These are phyloP conservation scores for Hemileccinum rubropunctum DNA, from an alignment of 768 basidiomycete genomes.

Conservation along the genomic window DNA sequence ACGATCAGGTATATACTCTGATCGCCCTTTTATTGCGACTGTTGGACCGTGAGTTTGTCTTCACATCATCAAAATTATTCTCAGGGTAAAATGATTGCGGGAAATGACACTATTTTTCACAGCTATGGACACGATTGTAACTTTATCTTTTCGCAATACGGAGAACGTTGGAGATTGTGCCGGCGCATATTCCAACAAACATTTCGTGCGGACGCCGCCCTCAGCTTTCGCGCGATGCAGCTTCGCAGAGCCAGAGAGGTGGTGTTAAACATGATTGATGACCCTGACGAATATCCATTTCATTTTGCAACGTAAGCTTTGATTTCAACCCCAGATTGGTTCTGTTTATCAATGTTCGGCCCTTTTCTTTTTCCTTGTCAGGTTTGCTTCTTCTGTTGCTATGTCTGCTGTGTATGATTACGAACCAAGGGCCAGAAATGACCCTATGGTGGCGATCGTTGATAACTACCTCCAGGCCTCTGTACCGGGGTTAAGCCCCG, in stretches of 20 bases:
- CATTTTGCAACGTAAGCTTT: background rate
- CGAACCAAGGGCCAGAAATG: background rate
- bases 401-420: background rate
- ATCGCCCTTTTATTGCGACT: background rate
- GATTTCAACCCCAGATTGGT: too few species aligned
- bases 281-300: background rate
- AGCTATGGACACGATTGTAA: background rate
- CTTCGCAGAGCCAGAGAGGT: background rate
- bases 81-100: background rate
- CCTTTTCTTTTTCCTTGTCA: background rate
- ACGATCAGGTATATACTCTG: constrained; percentile 2
- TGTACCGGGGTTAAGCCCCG: background rate
- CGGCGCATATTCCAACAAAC: background rate
- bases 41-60: background rate
- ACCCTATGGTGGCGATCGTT: background rate
- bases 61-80: too few species aligned
- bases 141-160: background rate
- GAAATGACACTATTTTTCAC: background rate
- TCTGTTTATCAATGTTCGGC: background rate
- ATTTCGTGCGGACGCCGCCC: background rate
- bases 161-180: background rate
- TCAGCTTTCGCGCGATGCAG: background rate
- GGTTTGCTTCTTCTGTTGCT: background rate
- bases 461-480: background rate
- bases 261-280: background rate